Conservation (phyloP, 2,329 filamentous ascomycete genomes). For the Myriangium duriaei region DNA sequence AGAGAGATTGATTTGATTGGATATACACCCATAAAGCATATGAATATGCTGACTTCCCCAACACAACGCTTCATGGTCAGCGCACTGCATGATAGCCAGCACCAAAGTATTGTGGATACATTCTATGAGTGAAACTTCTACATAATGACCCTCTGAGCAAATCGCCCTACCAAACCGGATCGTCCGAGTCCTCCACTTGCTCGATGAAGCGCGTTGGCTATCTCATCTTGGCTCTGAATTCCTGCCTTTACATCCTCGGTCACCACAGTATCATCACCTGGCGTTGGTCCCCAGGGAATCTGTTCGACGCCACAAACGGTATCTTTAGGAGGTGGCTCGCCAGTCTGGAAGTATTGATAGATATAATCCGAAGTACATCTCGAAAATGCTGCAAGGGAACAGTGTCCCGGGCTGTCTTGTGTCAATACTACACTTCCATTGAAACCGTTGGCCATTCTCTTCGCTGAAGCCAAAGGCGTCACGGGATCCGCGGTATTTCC, state of each 20-base stretch:
- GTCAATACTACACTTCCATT: constrained; percentile 32
- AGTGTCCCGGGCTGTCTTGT: constrained; percentile 23
- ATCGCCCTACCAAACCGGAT: too few relatives aligned
- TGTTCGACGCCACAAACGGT: constrained; percentile 7
- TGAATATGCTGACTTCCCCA: too few relatives aligned
- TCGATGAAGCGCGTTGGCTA: neutral
- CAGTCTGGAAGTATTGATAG: constrained; percentile 3
- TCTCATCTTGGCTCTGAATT: neutral
- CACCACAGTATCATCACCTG: constrained; percentile 1
- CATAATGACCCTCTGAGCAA: too few relatives aligned
- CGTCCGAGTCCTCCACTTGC: too few relatives aligned
- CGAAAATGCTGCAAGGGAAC: constrained; percentile 5
- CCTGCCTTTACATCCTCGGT: neutral
- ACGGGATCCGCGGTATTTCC: constrained; percentile 24
- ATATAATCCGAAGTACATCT: constrained; percentile 3
- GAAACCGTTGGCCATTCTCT: constrained; percentile 31
- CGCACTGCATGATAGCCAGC: too few relatives aligned
- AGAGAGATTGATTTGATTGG: too few relatives aligned
- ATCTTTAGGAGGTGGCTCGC: constrained; percentile 1
- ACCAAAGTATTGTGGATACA: too few relatives aligned
- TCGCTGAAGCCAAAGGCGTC: constrained; percentile 32
- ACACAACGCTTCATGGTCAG: too few relatives aligned
- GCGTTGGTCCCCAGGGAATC: constrained; percentile 3
- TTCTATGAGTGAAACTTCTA: too few relatives aligned
- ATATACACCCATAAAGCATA: too few relatives aligned